Evolutionary conservation across 768 basidiomycete genomes (phyloP).

Genomic region (Phlebiopsis gigantea): DNA sequence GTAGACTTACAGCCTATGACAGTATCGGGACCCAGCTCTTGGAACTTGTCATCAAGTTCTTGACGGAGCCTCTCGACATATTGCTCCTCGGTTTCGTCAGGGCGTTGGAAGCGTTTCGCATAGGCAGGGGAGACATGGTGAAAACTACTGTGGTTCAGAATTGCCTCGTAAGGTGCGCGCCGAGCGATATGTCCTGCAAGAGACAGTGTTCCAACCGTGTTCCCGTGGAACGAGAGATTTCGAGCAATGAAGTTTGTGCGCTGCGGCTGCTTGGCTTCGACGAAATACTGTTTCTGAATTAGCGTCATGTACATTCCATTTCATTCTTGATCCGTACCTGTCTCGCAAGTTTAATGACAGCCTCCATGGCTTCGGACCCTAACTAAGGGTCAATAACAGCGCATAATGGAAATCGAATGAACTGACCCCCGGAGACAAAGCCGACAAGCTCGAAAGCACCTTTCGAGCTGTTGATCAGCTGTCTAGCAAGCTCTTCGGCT

Average conservation of each 20-base stretch:
- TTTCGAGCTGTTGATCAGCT: conserved; percentile 57
- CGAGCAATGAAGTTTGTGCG: conserved; percentile 79
- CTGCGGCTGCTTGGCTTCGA: conserved; percentile 62
- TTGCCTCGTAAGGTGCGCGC: conserved; percentile 60
- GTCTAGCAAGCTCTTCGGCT: conserved; percentile 72
- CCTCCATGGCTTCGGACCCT: conserved; percentile 91
- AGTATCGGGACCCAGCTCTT: conserved; percentile 75
- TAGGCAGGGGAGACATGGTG: conserved; percentile 89
- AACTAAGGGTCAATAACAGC: background rate
- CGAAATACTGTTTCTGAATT: conserved; percentile 47
- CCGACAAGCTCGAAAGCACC: conserved; percentile 71
- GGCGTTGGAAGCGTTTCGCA: conserved; percentile 67
- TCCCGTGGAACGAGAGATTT: conserved; percentile 79
- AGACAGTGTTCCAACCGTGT: conserved; percentile 67
- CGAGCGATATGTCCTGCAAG: conserved; percentile 63
- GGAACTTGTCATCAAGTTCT: conserved; percentile 83
- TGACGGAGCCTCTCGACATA: conserved; percentile 74
- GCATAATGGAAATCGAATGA: background rate
- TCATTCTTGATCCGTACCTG: conserved; percentile 42
- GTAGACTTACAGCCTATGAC: conserved; percentile 68
- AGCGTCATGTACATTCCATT: background rate
- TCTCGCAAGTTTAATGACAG: conserved; percentile 74
- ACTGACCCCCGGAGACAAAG: conserved; percentile 71
- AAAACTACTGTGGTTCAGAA: conserved; percentile 62
- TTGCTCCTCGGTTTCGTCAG: conserved; percentile 68